Evolutionary conservation across 257 asterid species (phyloP), one percentile per base, ranked within the genome.

Genomic region (Plantago major): DNA sequence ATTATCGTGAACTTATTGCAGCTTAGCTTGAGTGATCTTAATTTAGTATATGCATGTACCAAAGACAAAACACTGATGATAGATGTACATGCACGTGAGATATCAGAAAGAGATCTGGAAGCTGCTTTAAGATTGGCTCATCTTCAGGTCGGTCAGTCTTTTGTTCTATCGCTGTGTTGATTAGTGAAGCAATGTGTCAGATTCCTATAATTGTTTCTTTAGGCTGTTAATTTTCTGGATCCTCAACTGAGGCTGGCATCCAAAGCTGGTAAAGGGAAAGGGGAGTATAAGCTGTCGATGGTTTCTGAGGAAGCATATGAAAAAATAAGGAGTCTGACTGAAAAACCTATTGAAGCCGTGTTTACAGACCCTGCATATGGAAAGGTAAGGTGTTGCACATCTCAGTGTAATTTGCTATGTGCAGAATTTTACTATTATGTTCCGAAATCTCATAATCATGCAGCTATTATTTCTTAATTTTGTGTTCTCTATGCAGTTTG

Each of bases 41-140:
- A 87, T 82, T 81, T 93, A 84, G 87, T 93, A 63, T 93, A 93
- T 82, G 99, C 99, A 33, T 93, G 99, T 82, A 89, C 97, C 52
- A 87, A 64, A 81, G 97, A 93, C 78, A 93, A 93, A 78, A 93
- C 99, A 42, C 71, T 93, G 82, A 93, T 93, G 99, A 93, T 93
- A 53, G 99, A 93, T 65, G 97, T 86, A 63, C 97, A 89, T 71
- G 87, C 97, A 26, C 87, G 94, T 55, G 96, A 81, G 71, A 85
- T 89, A 71, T 79, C 97, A 58, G 99, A 93, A 70, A 87, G 74
- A 50, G 99, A 89, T 80, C 70, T 93, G 67, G 74, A 85, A 83
- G 91, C 96, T 57, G 99, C 96, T 58, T 65, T 93, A 62, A 83
- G 96, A 78, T 62, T 87, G 75, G 99, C 97, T 71, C 99, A 93